These are phyloP conservation scores for Strigomonas oncopelti DNA, from an alignment of 208 protist species.

Conservation along the genomic window DNA sequence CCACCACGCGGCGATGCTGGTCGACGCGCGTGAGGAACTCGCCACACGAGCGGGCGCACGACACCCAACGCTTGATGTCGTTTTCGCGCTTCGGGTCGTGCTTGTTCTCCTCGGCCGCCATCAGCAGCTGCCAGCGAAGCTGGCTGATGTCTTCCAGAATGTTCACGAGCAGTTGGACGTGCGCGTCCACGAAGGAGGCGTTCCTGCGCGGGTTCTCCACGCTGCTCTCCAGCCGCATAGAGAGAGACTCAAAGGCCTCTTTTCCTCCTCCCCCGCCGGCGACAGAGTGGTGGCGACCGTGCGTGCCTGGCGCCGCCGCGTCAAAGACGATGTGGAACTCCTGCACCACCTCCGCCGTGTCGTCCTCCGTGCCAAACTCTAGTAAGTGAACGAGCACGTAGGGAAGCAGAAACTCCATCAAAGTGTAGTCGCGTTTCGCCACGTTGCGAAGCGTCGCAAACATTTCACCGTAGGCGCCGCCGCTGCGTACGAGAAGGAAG, in stretches of 20 bases:
- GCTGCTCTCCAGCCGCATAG: background rate
- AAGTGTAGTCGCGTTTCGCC: conserved; percentile 56
- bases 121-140: conserved; percentile 47
- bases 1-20: conserved; percentile 27
- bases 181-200: conserved; percentile 23
- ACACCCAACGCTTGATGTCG: conserved; percentile 12
- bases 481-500: conserved; percentile 45
- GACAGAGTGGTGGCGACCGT: conserved; percentile 2
- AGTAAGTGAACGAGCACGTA: conserved; percentile 73
- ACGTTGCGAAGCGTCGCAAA: conserved; percentile 77
- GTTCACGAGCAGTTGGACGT: conserved; percentile 66
- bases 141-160: conserved; percentile 72
- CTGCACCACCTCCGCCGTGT: conserved; percentile 31
- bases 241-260: background rate
- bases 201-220: conserved; percentile 4
- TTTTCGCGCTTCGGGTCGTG: conserved; percentile 9
- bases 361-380: conserved; percentile 23
- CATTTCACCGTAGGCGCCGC: conserved; percentile 56
- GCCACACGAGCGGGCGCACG: conserved; percentile 7
- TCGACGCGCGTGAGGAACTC: conserved; percentile 25
- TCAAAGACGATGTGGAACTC: conserved; percentile 54
- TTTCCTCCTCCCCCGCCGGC: background rate
- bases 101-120: conserved; percentile 8
- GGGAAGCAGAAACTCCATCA: conserved; percentile 71
- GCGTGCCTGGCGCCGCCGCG: conserved; percentile 14